phyloP scores from a whole-genome alignment of 805 yeast genomes.

The Cyberlindnera japonica region DNA sequence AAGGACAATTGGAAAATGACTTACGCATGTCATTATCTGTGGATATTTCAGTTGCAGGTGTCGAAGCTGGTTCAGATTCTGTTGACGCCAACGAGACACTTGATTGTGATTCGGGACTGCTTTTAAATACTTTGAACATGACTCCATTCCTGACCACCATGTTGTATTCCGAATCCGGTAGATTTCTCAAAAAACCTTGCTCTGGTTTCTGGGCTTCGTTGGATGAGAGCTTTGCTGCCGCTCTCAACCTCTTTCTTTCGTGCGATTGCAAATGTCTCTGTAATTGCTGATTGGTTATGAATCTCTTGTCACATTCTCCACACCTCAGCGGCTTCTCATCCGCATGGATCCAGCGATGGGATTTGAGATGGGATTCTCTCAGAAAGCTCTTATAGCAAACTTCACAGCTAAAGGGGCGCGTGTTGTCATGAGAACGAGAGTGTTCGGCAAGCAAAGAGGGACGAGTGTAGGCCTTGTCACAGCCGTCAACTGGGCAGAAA shows the following conservation, averaged over 20 bases:
- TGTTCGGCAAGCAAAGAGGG: conserved; percentile 64
- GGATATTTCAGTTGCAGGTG: too few species aligned
- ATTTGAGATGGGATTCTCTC: conserved; percentile 71
- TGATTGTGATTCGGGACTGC: too few species aligned
- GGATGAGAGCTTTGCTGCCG: background rate
- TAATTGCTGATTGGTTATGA: conserved; percentile 54
- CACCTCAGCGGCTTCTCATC: conserved; percentile 55
- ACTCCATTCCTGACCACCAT: too few species aligned
- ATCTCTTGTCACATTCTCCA: conserved; percentile 54
- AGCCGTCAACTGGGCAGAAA: conserved; percentile 41
- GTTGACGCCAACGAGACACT: too few species aligned
- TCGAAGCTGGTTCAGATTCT: background rate
- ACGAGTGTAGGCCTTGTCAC: conserved; percentile 50
- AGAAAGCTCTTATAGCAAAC: conserved; percentile 60
- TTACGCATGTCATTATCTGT: background rate
- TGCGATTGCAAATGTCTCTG: conserved; percentile 59
- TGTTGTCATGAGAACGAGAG: conserved; percentile 66
- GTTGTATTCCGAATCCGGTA: too few species aligned
- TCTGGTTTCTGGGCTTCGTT: background rate
- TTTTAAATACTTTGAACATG: too few species aligned
- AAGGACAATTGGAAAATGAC: too few species aligned
- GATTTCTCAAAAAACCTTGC: background rate
- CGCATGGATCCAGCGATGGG: conserved; percentile 71
- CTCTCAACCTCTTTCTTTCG: conserved; percentile 6
- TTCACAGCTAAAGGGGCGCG: conserved; percentile 66